These are phyloP conservation scores for Fusarium sp. DNA, from an alignment of 2,329 filamentous ascomycete species.

Conservation along the genomic window DNA sequence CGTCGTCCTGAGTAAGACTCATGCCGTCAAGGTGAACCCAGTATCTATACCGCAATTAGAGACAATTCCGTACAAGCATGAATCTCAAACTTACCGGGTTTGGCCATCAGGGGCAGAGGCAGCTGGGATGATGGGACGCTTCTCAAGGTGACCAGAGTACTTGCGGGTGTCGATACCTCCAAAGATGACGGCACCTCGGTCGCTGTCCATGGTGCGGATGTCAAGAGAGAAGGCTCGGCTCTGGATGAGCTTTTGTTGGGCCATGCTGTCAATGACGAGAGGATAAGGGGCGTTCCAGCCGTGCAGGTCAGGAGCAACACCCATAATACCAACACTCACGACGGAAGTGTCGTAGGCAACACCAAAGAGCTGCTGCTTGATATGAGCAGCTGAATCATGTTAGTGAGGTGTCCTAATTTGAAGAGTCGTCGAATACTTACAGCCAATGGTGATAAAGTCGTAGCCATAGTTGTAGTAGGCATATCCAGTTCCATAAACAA, in stretches of 20 bases:
- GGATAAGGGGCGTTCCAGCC: conserved; percentile 51
- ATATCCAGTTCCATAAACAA: conserved; percentile 48
- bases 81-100: conserved; percentile 38
- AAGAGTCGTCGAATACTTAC: conserved; percentile 35
- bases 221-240: conserved; percentile 51
- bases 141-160: conserved; percentile 63
- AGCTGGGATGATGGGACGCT: conserved; percentile 64
- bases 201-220: conserved; percentile 46
- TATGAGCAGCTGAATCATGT: conserved; percentile 38
- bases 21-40: conserved; percentile 55
- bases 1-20: conserved; percentile 46
- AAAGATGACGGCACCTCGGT: conserved; percentile 56
- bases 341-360: conserved; percentile 47
- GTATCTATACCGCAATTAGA: conserved; percentile 46
- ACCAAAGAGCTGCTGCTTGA: conserved; percentile 51
- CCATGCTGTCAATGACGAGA: conserved; percentile 49
- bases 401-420: background rate
- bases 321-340: conserved; percentile 48
- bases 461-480: conserved; percentile 49
- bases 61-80: fast-evolving
- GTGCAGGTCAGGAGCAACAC: conserved; percentile 46
- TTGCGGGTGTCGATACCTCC: conserved; percentile 68
- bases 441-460: conserved; percentile 47
- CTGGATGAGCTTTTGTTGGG: conserved; percentile 48
- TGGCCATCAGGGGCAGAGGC: conserved; percentile 48